Base-by-base conservation (phyloP, 345 rosid genomes). In the Populus tremula region DNA sequence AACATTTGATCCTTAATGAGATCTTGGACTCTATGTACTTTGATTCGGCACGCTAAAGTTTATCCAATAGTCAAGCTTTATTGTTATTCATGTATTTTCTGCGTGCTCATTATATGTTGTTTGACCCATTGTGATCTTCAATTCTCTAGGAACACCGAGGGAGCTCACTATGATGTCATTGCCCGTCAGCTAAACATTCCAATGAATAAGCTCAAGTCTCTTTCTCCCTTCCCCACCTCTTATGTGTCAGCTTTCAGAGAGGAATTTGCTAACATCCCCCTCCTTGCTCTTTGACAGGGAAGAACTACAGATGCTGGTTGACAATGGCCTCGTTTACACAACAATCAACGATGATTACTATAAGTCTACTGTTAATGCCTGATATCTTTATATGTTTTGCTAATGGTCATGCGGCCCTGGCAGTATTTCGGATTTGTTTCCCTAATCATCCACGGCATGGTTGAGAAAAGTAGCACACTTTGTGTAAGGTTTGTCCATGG, bases 271-370 rank as follows among this genome's bases (percentile, higher is more conserved):
- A 21, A 62, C 65, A 39, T 45, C 11, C 33, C 16, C 6, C 12
- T 38, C 69, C 21, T 84, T 54, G 76, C 66, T 68, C 25, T 78
- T 75, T 69, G 80, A 82, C 94, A 93, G 98, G 96, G 88, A 87
- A 62, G 93, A 86, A 49, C 75, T 92, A 29, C 90, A 83, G 53
- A 81, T 33, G 65, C 94, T 93, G 49, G 84, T 82, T 17, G 84
- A 79, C 20, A 93, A 90, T 69, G 94, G 97, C 69, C 70, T 82
- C 9, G 83, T 93, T 71, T 93, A 96, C 88, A 82, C 96, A 0
- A 86, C 92, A 0, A 84, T 74, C 6, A 92, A 93, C 27, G 98
- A 95, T 45, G 74, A 79, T 80, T 86, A 89, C 87, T 95, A 69
- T 81, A 93, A 89, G 76, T 90, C 97, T 43, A 86, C 92, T 5